Percentiles rank a stretch among this genome's conserved stretches.
phyloP scores from a whole-genome alignment of 2,329 filamentous ascomycete species.

The Harringtonia aguacate region DNA sequence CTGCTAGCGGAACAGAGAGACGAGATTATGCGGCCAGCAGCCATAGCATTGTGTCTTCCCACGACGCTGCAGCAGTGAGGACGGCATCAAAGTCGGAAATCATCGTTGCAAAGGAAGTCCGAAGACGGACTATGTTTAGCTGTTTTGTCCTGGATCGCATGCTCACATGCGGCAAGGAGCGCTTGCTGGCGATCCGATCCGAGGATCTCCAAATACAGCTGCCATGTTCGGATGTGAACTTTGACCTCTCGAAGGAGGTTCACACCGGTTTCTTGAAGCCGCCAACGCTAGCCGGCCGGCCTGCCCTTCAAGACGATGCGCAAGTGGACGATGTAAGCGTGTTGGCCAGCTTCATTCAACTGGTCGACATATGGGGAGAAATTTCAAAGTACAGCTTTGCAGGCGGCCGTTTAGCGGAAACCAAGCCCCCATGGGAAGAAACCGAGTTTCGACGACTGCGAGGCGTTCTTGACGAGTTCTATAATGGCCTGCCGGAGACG shows the following conservation, averaged over 20 bases:
- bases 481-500: slow-evolving; percentile 39
- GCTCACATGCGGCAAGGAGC: slow-evolving; percentile 52
- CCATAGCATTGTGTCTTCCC: neutral
- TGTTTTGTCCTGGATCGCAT: slow-evolving; percentile 64
- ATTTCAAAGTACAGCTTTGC: slow-evolving; percentile 44
- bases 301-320: slow-evolving; percentile 4
- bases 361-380: slow-evolving; percentile 51
- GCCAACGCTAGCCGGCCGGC: neutral
- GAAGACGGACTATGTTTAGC: slow-evolving; percentile 62
- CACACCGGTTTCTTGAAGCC: slow-evolving; percentile 35
- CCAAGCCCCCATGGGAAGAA: slow-evolving; percentile 45
- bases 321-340: slow-evolving; percentile 30
- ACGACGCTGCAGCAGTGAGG: neutral
- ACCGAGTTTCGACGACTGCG: slow-evolving; percentile 45
- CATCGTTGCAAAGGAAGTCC: slow-evolving; percentile 51
- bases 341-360: slow-evolving; percentile 40
- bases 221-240: slow-evolving; percentile 55
- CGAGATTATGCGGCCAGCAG: no score
- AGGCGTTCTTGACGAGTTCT: slow-evolving; percentile 40
- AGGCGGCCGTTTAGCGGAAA: slow-evolving; percentile 39
- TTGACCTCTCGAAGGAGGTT: slow-evolving; percentile 50
- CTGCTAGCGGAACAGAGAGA: no score
- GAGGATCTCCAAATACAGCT: slow-evolving; percentile 54
- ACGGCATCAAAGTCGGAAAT: slow-evolving; percentile 14
- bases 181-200: slow-evolving; percentile 46